These are phyloP conservation scores for Knoxdaviesia proteae DNA, from an alignment of 2,329 filamentous ascomycete species.

Conservation along the genomic window DNA sequence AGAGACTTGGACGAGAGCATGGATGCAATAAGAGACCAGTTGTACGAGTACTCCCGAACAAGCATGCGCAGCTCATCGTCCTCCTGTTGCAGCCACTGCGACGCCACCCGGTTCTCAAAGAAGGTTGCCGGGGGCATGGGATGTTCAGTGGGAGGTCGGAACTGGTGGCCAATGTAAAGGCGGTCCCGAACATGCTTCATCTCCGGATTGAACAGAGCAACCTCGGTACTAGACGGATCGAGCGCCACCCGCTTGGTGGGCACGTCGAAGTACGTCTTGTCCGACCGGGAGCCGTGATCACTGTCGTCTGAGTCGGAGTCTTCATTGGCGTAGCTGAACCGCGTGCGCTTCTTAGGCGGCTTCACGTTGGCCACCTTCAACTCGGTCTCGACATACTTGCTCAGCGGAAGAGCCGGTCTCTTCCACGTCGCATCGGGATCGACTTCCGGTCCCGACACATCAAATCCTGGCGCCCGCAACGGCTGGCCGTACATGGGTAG, in stretches of 20 bases:
- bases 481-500: constrained; percentile 59
- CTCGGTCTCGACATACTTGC: constrained; percentile 68
- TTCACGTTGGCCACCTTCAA: constrained; percentile 47
- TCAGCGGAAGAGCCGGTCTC: constrained; percentile 60
- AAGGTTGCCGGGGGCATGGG: constrained; percentile 79
- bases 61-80: constrained; percentile 73
- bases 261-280: background rate
- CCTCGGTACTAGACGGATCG: constrained; percentile 48
- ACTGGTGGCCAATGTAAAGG: constrained; percentile 77
- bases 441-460: constrained; percentile 32
- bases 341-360: constrained; percentile 54
- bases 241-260: constrained; percentile 20
- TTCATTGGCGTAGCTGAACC: constrained; percentile 65
- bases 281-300: constrained; percentile 12
- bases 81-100: constrained; percentile 78
- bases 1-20: constrained; percentile 54
- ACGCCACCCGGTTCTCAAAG: constrained; percentile 70
- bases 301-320: constrained; percentile 40
- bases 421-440: constrained; percentile 55
- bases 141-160: constrained; percentile 79
- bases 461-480: constrained; percentile 34
- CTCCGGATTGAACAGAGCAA: constrained; percentile 75
- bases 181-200: constrained; percentile 80
- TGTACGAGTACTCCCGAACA: constrained; percentile 87
- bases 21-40: constrained; percentile 86